These are phyloP conservation scores for Salix purpurea DNA, from an alignment of 345 rosid genomes.

Conservation along the genomic window DNA sequence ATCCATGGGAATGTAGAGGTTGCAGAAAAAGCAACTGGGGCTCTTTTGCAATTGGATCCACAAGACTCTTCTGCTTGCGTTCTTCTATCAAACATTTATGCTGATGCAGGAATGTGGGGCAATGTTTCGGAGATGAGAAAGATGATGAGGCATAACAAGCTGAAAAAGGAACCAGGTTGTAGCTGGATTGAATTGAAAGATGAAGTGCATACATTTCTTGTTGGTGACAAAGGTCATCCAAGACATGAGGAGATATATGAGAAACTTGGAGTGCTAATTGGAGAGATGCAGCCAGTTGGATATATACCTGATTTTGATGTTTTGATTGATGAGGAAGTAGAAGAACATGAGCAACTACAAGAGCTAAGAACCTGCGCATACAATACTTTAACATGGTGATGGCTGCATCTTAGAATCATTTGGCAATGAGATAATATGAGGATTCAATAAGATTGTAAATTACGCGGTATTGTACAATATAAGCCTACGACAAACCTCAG, in stretches of 20 bases:
- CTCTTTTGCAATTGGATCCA: slow-evolving; percentile 61
- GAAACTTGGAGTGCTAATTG: slow-evolving; percentile 42
- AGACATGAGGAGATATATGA: slow-evolving; percentile 55
- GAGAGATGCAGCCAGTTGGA: slow-evolving; percentile 53
- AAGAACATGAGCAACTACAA: not conserved
- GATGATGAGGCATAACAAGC: slow-evolving; percentile 54
- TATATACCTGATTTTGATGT: slow-evolving; percentile 22
- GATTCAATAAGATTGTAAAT: not conserved
- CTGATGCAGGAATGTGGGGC: slow-evolving; percentile 88
- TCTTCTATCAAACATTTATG: slow-evolving; percentile 76
- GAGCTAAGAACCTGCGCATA: not conserved
- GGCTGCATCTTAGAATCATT: not conserved
- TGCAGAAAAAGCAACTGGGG: slow-evolving; percentile 60
- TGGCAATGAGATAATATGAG: too few species aligned
- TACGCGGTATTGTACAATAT: not conserved
- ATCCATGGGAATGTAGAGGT: slow-evolving; percentile 67
- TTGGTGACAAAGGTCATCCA: slow-evolving; percentile 66
- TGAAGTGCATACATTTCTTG: slow-evolving; percentile 67
- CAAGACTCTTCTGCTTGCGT: slow-evolving; percentile 76
- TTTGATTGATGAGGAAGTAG: slow-evolving; percentile 8
- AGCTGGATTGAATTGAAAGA: slow-evolving; percentile 90
- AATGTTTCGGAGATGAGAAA: slow-evolving; percentile 64
- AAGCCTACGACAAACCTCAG: not conserved
- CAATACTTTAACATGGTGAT: not conserved
- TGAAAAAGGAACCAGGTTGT: slow-evolving; percentile 91